phyloP scores from a whole-genome alignment of 1,284 basidiomycete species.

The Cryptococcus sp. region DNA sequence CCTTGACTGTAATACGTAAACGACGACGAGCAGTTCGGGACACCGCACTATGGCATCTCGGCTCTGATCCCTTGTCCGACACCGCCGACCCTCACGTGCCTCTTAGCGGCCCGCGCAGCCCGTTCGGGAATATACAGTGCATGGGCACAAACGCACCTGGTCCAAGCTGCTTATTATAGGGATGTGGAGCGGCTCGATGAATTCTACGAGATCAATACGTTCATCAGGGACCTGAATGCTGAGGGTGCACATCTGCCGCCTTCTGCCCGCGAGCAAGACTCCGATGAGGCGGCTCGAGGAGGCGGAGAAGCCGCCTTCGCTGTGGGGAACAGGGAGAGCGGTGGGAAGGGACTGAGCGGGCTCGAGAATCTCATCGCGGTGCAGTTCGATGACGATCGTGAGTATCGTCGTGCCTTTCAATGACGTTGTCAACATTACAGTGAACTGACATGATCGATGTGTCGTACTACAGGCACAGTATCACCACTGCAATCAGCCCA shows the following conservation, averaged over 20 bases:
- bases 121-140: constrained; percentile 74
- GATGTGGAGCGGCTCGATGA: constrained; percentile 73
- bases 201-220: constrained; percentile 68
- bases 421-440: background rate
- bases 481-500: constrained; percentile 50
- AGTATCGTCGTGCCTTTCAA: constrained; percentile 12
- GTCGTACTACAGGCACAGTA: constrained; percentile 57
- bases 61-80: constrained; percentile 52
- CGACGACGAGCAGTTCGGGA: constrained; percentile 52
- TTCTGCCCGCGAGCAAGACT: constrained; percentile 74
- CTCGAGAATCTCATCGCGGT: constrained; percentile 54
- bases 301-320: constrained; percentile 16
- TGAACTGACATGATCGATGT: constrained; percentile 50
- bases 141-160: constrained; percentile 78
- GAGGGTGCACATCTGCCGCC: constrained; percentile 55
- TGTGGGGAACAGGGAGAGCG: constrained; percentile 5
- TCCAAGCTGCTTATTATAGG: constrained; percentile 93
- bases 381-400: constrained; percentile 51
- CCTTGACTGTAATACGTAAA: background rate
- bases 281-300: constrained; percentile 45
- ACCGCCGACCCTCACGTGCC: constrained; percentile 61
- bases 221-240: constrained; percentile 52
- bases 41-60: constrained; percentile 52
- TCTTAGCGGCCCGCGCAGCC: constrained; percentile 70
- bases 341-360: constrained; percentile 36